Evolutionary conservation across 768 basidiomycete species (phyloP).

Genomic region (Podaxis mareebaensis): DNA sequence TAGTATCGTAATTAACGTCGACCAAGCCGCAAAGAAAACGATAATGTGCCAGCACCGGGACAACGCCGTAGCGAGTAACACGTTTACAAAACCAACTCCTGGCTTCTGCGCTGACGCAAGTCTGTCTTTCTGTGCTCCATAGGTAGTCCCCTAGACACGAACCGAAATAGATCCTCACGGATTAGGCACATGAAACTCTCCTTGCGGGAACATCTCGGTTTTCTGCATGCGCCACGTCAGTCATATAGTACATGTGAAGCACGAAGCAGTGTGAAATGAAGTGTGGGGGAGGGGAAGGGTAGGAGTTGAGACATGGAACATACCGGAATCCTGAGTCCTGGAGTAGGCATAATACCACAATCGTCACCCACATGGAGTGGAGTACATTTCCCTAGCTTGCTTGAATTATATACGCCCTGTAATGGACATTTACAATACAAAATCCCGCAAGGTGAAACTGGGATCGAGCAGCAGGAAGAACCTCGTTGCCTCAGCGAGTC

Average conservation of each 20-base stretch:
- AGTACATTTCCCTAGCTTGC: background rate
- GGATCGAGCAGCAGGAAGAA: background rate
- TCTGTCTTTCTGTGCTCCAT: conserved; percentile 20
- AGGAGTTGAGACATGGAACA: background rate
- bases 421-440: background rate
- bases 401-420: background rate
- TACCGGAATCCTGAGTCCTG: background rate
- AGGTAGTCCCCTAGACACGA: background rate
- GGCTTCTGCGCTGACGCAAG: conserved; percentile 39
- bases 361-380: background rate
- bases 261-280: background rate
- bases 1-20: conserved; percentile 49
- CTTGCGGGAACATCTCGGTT: conserved; percentile 31
- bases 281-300: background rate
- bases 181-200: conserved; percentile 38
- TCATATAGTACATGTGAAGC: background rate
- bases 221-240: conserved; percentile 19
- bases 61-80: conserved; percentile 43
- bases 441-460: background rate
- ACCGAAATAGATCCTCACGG: conserved; percentile 31
- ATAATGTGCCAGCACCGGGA: conserved; percentile 71
- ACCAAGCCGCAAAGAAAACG: conserved; percentile 64
- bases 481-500: background rate
- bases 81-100: conserved; percentile 34
- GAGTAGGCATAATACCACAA: background rate